Base-by-base conservation (phyloP, 331 rosid genomes). In the Arachis monticola region DNA sequence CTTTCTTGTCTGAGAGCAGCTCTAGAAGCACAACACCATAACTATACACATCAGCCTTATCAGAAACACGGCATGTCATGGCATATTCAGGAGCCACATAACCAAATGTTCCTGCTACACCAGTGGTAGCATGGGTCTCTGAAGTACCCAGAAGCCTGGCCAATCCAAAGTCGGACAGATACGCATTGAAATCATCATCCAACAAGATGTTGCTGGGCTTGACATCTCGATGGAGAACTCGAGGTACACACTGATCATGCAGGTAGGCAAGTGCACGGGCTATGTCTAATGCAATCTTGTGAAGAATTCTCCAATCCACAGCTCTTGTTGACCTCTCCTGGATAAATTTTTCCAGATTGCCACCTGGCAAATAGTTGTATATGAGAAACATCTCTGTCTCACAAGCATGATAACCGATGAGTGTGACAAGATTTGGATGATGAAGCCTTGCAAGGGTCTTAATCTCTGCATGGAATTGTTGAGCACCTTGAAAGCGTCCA, bases 11-110 rank as follows among this genome's bases (percentile, higher is more conserved):
- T 0, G 98, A 93, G 27, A 93, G 97, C 64, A 93, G 77, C 82
- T 93, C 98, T 1, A 93, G 88, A 68, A 93, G 98, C 69, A 93
- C 98, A 57, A 93, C 98, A n/a, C 98, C 98, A 6, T 93, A 93
- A 83, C 98, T 93, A 60, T 93, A 93, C 80, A 93, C 98, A 38
- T 93, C 98, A 8, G 97, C 96, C 76, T 93, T 93, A 5, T 93
- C 98, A 0, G 97, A 93, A 60, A 93, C 98, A 35, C 98, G 97
- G 32, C 98, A 93, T 0, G 98, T 93, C 98, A 93, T 91, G 53
- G 97, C 97, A 53, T 93, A 93, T 68, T 93, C 98, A 0, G 98
- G 98, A 56, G 98, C 98, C n/a, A 93, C 98, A 44, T 93, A 93
- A 0, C 98, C 98, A 9, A 93, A 93, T 22, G 98, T 93, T 75